Evolutionary conservation across 2,329 filamentous ascomycete genomes (phyloP), one percentile per base, ranked within the genome.

Genomic region (Sordariomycetes sp.): DNA sequence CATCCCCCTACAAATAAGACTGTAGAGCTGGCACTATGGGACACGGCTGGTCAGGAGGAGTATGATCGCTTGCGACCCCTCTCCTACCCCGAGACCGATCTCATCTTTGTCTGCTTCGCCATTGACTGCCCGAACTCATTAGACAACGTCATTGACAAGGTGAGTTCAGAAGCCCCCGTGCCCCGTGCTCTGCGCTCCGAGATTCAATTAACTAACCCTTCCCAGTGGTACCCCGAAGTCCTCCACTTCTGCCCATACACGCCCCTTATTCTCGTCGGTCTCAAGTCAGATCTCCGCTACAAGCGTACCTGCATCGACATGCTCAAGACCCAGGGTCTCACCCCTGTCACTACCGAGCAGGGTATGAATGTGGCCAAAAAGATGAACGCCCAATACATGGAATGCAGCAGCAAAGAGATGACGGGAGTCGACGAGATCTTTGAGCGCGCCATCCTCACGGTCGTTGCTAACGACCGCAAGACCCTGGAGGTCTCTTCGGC

Each of bases 61-160:
- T 98, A 98, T 59, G 92, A 98, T 68, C 81, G 92, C 49, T 70
- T 98, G 55, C 81, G 92, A 46, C 92, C 92, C 30, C 77, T 98
- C 33, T 96, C 90, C 29, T 98, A 98, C 63, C 92, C 92, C 4
- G 92, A 98, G 64, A 98, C 92, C 10, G 92, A 98, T 59, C 73
- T 98, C 21, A 80, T 98, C 39, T 96, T 98, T 59, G 92, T 98
- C 46, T 98, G 92, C 70, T 98, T 98, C 60, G 92, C 92, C 44
- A 95, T 98, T 53, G 92, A 98, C 63, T 98, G 92, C 59, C 92
- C 92, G 23, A 95, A 94, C 60, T 96, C 90, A 6, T 71, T 98
- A 34, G 92, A 98, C 56, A 98, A 98, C 61, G 90, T 98, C 39
- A 82, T 96, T 68, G 92, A 98, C 67, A 98, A 98, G 82, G 92